Conservation (phyloP, 83 land plant species). For the Picea engelmannii region DNA sequence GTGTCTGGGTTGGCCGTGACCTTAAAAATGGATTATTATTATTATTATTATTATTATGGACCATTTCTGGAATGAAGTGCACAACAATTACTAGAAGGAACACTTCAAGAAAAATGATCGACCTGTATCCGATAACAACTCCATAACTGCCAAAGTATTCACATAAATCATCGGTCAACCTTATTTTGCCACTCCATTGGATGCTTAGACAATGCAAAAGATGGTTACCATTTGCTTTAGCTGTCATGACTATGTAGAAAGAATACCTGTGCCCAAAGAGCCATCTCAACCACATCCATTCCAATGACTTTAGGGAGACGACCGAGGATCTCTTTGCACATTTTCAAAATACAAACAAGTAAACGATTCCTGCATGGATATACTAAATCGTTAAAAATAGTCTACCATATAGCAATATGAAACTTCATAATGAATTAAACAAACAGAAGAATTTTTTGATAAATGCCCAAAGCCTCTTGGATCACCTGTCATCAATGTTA, state of each 20-base stretch:
- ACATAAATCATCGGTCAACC: background rate
- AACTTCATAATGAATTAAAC: background rate
- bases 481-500: slow-evolving; percentile 90
- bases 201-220: background rate
- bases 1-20: too few relatives aligned
- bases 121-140: too few relatives aligned
- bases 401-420: background rate
- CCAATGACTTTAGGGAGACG: slow-evolving; percentile 95
- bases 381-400: background rate
- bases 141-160: too few relatives aligned
- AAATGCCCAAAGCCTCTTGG: background rate
- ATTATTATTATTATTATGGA: background rate
- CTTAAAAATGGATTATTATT: too few relatives aligned
- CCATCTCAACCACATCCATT: slow-evolving; percentile 99
- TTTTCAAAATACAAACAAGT: slow-evolving; percentile 72
- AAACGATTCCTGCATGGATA: slow-evolving; percentile 75
- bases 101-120: too few relatives aligned
- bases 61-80: background rate
- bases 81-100: background rate
- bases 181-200: background rate
- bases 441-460: background rate
- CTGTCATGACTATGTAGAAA: background rate
- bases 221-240: background rate
- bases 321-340: slow-evolving; percentile 88
- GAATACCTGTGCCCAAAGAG: slow-evolving; percentile 97